phyloP scores from a whole-genome alignment of 208 protist species.

The Zelonia costaricensis region DNA sequence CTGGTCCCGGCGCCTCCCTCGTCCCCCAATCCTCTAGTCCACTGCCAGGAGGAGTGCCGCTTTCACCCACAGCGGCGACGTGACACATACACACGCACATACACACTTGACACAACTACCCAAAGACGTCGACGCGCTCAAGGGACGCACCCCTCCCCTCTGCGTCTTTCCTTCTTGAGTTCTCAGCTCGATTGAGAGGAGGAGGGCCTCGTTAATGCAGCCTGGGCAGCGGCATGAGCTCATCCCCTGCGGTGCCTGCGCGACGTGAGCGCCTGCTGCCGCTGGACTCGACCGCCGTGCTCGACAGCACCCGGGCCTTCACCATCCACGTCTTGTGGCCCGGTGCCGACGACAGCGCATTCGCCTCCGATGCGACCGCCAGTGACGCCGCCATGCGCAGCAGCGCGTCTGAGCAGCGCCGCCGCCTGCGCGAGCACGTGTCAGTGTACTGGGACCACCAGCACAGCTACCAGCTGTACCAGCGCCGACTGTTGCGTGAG shows the following conservation, averaged over 20 bases:
- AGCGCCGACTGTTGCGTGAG: slow-evolving; percentile 34
- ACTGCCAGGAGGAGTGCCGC: too few relatives aligned
- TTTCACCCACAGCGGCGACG: too few relatives aligned
- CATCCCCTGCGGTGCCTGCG: slow-evolving; percentile 12
- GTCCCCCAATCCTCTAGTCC: too few relatives aligned
- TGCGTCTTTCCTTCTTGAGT: too few relatives aligned
- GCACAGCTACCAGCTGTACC: slow-evolving; percentile 17
- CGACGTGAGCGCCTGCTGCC: slow-evolving; percentile 63
- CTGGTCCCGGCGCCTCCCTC: too few relatives aligned
- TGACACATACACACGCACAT: too few relatives aligned
- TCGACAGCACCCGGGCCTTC: slow-evolving; percentile 32
- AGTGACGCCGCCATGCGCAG: neutral
- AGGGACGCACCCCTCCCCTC: too few relatives aligned
- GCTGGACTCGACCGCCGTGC: slow-evolving; percentile 38
- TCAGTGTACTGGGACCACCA: slow-evolving; percentile 40
- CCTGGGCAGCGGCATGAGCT: too few relatives aligned
- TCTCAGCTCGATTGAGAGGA: too few relatives aligned
- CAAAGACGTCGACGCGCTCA: too few relatives aligned
- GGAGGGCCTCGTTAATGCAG: too few relatives aligned
- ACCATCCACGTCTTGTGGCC: slow-evolving; percentile 36
- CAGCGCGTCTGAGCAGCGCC: neutral
- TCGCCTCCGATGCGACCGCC: neutral
- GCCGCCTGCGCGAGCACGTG: slow-evolving; percentile 42
- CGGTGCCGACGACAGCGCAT: slow-evolving; percentile 16
- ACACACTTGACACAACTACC: too few relatives aligned